Evolutionary conservation across 345 rosid genomes (phyloP).

Genomic region (Carallia brachiata): DNA sequence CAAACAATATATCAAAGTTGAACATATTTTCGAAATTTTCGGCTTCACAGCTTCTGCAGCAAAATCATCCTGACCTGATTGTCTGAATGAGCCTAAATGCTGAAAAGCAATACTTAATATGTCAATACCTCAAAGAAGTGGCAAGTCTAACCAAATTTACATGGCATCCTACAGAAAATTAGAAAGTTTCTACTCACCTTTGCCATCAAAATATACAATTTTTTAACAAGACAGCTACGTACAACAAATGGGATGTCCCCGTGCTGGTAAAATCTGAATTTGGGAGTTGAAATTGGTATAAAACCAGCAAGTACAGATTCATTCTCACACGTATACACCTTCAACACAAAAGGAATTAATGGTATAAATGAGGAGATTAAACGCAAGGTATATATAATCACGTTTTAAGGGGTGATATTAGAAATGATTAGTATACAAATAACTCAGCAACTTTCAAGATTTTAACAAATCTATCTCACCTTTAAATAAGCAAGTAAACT

Average conservation of each 20-base stretch:
- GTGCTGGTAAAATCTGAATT: constrained; percentile 46
- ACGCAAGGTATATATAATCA: too few species aligned
- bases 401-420: too few species aligned
- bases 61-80: constrained; percentile 35
- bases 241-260: constrained; percentile 30
- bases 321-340: constrained; percentile 69
- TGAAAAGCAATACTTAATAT: constrained; percentile 28
- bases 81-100: constrained; percentile 43
- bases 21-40: constrained; percentile 42
- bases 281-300: constrained; percentile 61
- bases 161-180: background rate
- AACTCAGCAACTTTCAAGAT: too few species aligned
- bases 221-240: constrained; percentile 19
- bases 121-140: constrained; percentile 11
- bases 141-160: background rate
- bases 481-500: too few species aligned
- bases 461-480: too few species aligned
- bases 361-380: too few species aligned
- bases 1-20: constrained; percentile 56
- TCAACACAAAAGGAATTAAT: constrained; percentile 15
- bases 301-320: constrained; percentile 59
- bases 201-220: constrained; percentile 32
- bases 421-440: too few species aligned
- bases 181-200: constrained; percentile 40
- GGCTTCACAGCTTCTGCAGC: constrained; percentile 33